Base-by-base conservation (phyloP, 257 asterid genomes). In the Capsicum rhomboideum region DNA sequence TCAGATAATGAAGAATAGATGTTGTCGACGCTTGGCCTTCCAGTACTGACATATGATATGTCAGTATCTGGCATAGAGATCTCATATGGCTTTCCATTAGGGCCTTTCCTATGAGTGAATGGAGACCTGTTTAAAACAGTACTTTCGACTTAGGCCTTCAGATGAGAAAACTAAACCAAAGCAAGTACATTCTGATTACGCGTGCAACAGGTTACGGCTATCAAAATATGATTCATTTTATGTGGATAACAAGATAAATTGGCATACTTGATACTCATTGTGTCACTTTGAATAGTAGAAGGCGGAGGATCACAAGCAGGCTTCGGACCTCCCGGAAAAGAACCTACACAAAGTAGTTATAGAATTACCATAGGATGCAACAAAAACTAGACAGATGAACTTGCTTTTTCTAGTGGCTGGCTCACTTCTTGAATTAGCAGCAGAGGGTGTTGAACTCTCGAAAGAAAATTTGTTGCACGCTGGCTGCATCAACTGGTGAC, bases 21-120 rank as follows among this genome's bases (percentile, higher is more conserved):
- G 75, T 64, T 87, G 64, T 96, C 98, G 31, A 93, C 84, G 83
- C 98, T 96, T 55, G 90, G 90, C 87, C 98, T 92, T 58, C 87
- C 88, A 17, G 95, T 89, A 83, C 98, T 89, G 72, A 95, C 95
- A 84, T 93, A 97, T 21, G 99, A 94, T 87, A 97, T 94, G 86
- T 97, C 98, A 2, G 90, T 88, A 77, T 95, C 98, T 53, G 92
- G 91, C 53, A 90, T 80, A 78, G 97, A 84, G 80, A 91, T 40
- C 85, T 93, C 99, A 81, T 93, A 95, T 66, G 94, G 84, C 87
- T 83, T 92, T 56, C 99, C 99, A 61, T 92, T 93, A 37, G 98
- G 97, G 53, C 86, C 95, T 87, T 68, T 92, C 83, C 98, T 88
- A 84, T 91, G 92, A 87, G 88, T 79, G 88, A 97, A 94, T 0